These are phyloP conservation scores for Corchorus olitorius DNA, from an alignment of 345 rosid species.

Conservation along the genomic window DNA sequence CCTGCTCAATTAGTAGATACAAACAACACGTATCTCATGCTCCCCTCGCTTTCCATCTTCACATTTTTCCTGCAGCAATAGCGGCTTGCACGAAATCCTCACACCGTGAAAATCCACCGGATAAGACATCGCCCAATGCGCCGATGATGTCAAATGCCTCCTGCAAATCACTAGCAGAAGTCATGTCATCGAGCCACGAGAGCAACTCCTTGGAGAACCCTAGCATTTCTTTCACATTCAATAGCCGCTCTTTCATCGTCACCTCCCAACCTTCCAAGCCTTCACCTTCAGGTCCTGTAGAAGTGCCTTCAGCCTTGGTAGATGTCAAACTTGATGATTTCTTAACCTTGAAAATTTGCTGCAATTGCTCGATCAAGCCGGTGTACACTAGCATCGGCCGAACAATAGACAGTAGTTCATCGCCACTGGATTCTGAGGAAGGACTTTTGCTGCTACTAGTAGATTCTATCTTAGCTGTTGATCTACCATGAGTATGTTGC, in stretches of 20 bases:
- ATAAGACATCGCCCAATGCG: conserved; percentile 68
- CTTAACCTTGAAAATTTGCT: conserved; percentile 70
- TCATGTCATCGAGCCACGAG: conserved; percentile 85
- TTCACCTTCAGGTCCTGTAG: conserved; percentile 41
- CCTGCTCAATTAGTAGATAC: too few species aligned
- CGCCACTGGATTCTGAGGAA: conserved; percentile 39
- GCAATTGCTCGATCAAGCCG: conserved; percentile 93
- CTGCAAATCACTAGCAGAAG: conserved; percentile 69
- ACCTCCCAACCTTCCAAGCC: conserved; percentile 83
- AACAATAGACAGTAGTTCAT: conserved; percentile 65
- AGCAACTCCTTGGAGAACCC: conserved; percentile 83
- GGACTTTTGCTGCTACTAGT: conserved; percentile 43
- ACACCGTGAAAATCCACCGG: conserved; percentile 62
- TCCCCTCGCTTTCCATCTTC: conserved; percentile 18
- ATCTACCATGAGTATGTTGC: conserved; percentile 86
- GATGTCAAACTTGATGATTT: conserved; percentile 36
- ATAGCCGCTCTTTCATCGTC: conserved; percentile 70
- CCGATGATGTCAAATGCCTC: conserved; percentile 90
- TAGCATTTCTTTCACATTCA: conserved; percentile 77
- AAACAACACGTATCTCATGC: conserved; percentile 20
- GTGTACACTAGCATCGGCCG: conserved; percentile 45
- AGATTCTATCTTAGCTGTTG: conserved; percentile 49
- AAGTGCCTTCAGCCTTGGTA: conserved; percentile 40
- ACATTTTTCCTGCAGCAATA: conserved; percentile 56
- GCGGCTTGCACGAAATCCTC: conserved; percentile 83